A percentile compares a stretch with the other conserved stretches of the same genome.
These are phyloP conservation scores for Cyberlindnera mrakii DNA, from an alignment of 805 yeast species.

Conservation along the genomic window DNA sequence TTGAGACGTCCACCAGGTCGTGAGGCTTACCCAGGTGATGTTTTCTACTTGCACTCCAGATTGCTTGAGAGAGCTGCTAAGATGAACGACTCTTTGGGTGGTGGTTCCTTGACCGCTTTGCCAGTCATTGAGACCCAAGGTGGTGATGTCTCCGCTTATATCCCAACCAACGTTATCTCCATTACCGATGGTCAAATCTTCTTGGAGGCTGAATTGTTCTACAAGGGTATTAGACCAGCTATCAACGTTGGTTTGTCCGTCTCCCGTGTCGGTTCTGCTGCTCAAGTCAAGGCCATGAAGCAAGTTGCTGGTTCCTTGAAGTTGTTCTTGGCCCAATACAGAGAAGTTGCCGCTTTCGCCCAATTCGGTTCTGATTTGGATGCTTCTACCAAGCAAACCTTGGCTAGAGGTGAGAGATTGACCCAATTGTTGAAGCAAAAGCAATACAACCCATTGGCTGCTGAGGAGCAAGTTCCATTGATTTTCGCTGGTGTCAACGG, in stretches of 20 bases:
- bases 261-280: slow-evolving; percentile 99
- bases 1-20: slow-evolving; percentile 47
- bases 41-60: slow-evolving; percentile 46
- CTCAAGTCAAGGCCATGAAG: slow-evolving; percentile 99
- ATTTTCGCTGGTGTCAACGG: slow-evolving; percentile 99
- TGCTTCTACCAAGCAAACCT: slow-evolving; percentile 99
- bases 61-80: slow-evolving; percentile 96
- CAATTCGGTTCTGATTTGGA: slow-evolving; percentile 99
- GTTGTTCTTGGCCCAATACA: slow-evolving; percentile 99
- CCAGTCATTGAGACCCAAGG: slow-evolving; percentile 98
- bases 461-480: slow-evolving; percentile 98
- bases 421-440: slow-evolving; percentile 97
- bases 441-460: slow-evolving; percentile 94
- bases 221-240: slow-evolving; percentile 99
- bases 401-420: slow-evolving; percentile 99
- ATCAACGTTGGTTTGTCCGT: slow-evolving; percentile 99
- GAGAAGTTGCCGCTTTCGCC: slow-evolving; percentile 99
- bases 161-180: slow-evolving; percentile 96
- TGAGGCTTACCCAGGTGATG: slow-evolving; percentile 24
- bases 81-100: slow-evolving; percentile 85
- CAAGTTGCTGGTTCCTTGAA: slow-evolving; percentile 99
- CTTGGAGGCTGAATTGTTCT: slow-evolving; percentile 99
- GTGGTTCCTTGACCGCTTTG: slow-evolving; percentile 92
- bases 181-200: slow-evolving; percentile 97
- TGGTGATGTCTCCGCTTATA: slow-evolving; percentile 98